Evolutionary conservation across 1,284 basidiomycete species (phyloP).

Genomic region (Entoloma clypeatum): DNA sequence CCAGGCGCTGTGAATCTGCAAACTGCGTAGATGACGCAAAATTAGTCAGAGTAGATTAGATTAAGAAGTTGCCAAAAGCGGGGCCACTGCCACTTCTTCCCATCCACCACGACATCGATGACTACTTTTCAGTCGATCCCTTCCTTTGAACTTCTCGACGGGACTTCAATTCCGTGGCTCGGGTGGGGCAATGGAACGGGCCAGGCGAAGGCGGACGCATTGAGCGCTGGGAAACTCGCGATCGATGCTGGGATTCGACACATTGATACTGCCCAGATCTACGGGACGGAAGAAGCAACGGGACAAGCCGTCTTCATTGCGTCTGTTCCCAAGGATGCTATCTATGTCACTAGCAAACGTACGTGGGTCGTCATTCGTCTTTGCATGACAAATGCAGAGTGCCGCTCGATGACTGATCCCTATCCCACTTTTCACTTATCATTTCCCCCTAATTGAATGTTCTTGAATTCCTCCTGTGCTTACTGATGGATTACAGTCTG

Average conservation of each 20-base stretch:
- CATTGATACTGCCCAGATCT: constrained; percentile 42
- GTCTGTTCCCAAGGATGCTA: constrained; percentile 5
- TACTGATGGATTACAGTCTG: constrained; percentile 1
- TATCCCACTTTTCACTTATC: background rate
- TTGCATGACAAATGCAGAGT: background rate
- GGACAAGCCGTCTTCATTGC: constrained; percentile 8
- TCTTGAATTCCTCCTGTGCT: constrained; percentile 12
- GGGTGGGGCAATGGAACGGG: constrained; percentile 40
- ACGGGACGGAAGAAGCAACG: constrained; percentile 32
- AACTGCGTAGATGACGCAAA: too few species aligned
- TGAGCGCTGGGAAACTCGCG: constrained; percentile 34
- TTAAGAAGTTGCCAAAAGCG: too few species aligned
- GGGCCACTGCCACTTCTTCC: too few species aligned
- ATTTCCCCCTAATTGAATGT: background rate
- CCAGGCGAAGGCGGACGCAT: constrained; percentile 28
- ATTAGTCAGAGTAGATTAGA: too few species aligned
- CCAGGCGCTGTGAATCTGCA: too few species aligned
- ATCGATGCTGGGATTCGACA: constrained; percentile 37
- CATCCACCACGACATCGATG: too few species aligned
- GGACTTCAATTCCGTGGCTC: constrained; percentile 33
- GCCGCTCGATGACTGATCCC: background rate
- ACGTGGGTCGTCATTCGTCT: background rate
- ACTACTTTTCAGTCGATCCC: too few species aligned
- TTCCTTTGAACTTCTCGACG: constrained; percentile 26
- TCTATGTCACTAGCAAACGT: constrained; percentile 17